Evolutionary conservation across 2,329 filamentous ascomycete species (phyloP).

Genomic region (Botryotinia narcissicola): DNA sequence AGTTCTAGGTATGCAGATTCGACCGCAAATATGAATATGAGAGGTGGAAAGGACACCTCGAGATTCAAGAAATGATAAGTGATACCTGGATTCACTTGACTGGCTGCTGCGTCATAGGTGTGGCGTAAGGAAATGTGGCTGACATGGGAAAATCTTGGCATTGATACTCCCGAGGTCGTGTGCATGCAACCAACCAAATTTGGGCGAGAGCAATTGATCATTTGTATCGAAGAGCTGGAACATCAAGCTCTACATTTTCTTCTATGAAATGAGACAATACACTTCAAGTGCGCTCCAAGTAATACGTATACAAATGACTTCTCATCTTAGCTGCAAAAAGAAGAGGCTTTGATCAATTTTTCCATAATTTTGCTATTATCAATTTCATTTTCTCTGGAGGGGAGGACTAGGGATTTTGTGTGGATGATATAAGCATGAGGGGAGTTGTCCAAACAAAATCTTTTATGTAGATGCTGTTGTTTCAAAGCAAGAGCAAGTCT

Average conservation of each 20-base stretch:
- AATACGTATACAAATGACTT: not conserved
- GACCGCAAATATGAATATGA: not conserved
- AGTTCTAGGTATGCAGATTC: not conserved
- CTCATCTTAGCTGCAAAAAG: not conserved
- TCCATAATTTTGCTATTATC: not conserved
- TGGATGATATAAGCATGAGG: no score
- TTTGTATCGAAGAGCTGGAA: not conserved
- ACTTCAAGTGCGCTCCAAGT: not conserved
- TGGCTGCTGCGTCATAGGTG: not conserved
- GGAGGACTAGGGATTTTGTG: no score
- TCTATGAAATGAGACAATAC: not conserved
- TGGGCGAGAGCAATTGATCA: not conserved
- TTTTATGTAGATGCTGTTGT: not conserved
- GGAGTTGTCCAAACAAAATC: not conserved
- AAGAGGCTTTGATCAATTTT: not conserved
- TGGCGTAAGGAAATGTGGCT: constrained; percentile 6
- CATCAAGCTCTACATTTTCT: no score
- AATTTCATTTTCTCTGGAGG: not conserved
- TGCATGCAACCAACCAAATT: not conserved
- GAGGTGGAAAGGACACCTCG: constrained; percentile 16
- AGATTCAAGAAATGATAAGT: constrained; percentile 2
- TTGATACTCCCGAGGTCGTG: no score
- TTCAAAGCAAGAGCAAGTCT: not conserved
- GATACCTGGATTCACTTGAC: not conserved
- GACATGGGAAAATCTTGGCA: not conserved